Percentiles rank a stretch among this genome's conserved stretches.
Evolutionary conservation across 768 basidiomycete genomes (phyloP).

Genomic region (Cystobasidium onofrii): DNA sequence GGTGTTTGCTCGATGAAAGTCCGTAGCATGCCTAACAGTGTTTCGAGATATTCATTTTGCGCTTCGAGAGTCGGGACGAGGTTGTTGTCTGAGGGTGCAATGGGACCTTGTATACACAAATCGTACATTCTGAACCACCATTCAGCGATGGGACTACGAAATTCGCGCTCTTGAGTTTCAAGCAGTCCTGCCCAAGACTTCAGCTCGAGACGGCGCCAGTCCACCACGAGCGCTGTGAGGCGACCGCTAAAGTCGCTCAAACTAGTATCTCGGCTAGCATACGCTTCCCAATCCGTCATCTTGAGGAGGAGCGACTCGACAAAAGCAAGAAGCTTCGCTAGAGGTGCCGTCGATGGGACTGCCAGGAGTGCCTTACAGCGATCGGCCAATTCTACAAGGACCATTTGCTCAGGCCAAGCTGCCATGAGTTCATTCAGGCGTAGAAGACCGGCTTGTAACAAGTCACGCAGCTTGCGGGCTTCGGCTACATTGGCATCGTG

Average conservation of each 20-base stretch:
- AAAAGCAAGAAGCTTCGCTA: conserved; percentile 72
- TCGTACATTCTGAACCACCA: conserved; percentile 95
- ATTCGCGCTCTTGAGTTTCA: conserved; percentile 56
- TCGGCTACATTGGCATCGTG: conserved; percentile 62
- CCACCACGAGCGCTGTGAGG: conserved; percentile 65
- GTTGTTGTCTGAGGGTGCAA: conserved; percentile 11
- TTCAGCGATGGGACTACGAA: conserved; percentile 51
- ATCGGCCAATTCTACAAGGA: conserved; percentile 70
- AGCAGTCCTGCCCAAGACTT: conserved; percentile 76
- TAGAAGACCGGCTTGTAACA: conserved; percentile 52
- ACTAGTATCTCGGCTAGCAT: conserved; percentile 82
- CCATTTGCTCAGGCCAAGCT: conserved; percentile 97
- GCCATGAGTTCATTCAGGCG: conserved; percentile 56
- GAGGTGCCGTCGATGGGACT: conserved; percentile 59
- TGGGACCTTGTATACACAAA: conserved; percentile 56
- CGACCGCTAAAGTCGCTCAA: conserved; percentile 60
- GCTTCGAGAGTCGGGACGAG: conserved; percentile 3
- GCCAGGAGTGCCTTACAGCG: conserved; percentile 61
- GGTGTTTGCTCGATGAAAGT: conserved; percentile 66
- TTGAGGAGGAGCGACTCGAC: conserved; percentile 77
- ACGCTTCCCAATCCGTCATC: conserved; percentile 92
- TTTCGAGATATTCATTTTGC: conserved; percentile 47
- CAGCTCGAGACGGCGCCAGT: conserved; percentile 83
- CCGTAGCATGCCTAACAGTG: conserved; percentile 68
- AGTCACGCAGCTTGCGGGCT: conserved; percentile 54